Conservation (phyloP, 306 rosid species). For the Cicer bijugum region DNA sequence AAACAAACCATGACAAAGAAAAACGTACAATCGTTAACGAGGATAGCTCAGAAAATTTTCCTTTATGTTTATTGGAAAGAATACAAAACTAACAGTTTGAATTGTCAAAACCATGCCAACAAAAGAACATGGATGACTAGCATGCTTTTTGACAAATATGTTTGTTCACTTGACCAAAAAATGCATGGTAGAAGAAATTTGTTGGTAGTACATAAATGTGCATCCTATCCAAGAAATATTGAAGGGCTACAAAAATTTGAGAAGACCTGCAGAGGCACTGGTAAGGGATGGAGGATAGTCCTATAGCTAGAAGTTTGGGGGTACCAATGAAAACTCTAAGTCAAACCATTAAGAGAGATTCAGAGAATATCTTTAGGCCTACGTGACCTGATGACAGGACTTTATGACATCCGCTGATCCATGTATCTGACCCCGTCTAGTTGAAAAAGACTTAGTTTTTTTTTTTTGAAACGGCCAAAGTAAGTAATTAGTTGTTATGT, state of each 20-base stretch:
- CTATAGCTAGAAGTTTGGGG: not conserved
- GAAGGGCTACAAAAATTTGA: slow-evolving; percentile 2
- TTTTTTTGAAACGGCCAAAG: too few relatives aligned
- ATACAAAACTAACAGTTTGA: not conserved
- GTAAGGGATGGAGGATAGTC: slow-evolving; percentile 1
- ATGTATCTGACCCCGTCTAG: not conserved
- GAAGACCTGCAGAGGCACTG: not conserved
- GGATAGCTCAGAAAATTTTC: not conserved
- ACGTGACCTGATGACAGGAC: not conserved
- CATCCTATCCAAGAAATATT: not conserved
- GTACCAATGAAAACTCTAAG: slow-evolving; percentile 4
- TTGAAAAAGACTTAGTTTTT: not conserved
- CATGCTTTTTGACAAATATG: not conserved
- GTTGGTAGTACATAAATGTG: slow-evolving; percentile 13
- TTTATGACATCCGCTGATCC: not conserved
- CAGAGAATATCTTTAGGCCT: not conserved
- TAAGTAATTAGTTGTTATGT: too few relatives aligned
- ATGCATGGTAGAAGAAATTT: slow-evolving; percentile 3
- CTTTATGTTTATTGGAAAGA: not conserved
- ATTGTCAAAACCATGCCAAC: not conserved
- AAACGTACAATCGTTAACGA: not conserved
- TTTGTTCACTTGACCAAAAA: not conserved
- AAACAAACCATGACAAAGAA: slow-evolving; percentile 3
- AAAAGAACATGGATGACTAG: slow-evolving; percentile 1
- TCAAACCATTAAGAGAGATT: not conserved